Base-by-base conservation (phyloP, 257 asterid species). In the Cruciata laevipes region DNA sequence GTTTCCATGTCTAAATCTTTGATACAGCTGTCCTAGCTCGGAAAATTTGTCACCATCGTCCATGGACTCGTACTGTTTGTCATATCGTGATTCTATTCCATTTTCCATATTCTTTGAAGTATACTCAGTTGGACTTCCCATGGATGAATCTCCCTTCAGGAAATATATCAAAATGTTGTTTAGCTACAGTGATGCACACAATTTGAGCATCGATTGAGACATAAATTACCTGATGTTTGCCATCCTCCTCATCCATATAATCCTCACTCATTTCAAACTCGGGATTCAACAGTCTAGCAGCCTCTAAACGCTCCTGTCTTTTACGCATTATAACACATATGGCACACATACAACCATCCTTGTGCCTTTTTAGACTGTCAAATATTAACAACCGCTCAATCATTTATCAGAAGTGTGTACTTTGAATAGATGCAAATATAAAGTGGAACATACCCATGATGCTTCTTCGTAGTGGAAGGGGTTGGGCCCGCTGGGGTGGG, bases 251-350 rank as follows among this genome's bases (percentile, higher is more conserved):
- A 65, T 79, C 90, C 52, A 78, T 67, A 63, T 85, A 85, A 70
- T 86, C 95, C 71, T 90, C 97, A 84, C 96, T 86, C 30, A 27
- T 27, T 55, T 86, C 95, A 68, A 68, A 57, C 55, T 72, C 83
- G 24, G 87, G 94, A 64, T 89, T 93, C 83, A 83, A 67, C 79
- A 79, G 5, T 44, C 86, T 89, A 78, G 84, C 87, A 81, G 76
- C 83, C 85, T 87, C 99, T 74, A 86, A 95, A 17, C 95, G 78
- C 82, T 93, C 98, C 77, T 89, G 96, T 80, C 97, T 82, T 69
- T 95, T 91, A 7, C 99, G 87, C 95, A 93, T 93, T 97, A 93
- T 93, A 67, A 93, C 83, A 78, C 97, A 93, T 71, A 93, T 93
- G 49, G 99, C 99, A 79, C 99, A 93, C 72, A 82, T 88, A 72